A percentile compares a stretch with the other conserved stretches of the same genome.
Conservation (phyloP, 495 filamentous ascomycete genomes). For the Aspergillus sclerotioniger region DNA sequence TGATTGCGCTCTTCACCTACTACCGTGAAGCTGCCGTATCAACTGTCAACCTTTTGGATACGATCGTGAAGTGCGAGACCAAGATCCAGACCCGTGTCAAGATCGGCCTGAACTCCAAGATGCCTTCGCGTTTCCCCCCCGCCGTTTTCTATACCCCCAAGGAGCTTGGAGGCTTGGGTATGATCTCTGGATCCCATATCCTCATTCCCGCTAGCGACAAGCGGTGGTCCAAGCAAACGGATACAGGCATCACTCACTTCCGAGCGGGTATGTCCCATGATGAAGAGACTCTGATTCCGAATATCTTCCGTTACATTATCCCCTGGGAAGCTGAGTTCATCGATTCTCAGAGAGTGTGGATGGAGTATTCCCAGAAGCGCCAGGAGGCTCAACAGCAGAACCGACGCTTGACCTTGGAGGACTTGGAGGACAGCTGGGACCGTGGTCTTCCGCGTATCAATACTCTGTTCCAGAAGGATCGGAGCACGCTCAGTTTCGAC, state of each 20-base stretch:
- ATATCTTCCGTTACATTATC: constrained; percentile 99
- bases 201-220: constrained; percentile 97
- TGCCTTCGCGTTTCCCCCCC: constrained; percentile 98
- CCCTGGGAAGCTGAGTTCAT: constrained; percentile 99
- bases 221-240: constrained; percentile 97
- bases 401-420: constrained; percentile 88
- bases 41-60: constrained; percentile 92
- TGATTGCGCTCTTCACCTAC: constrained; percentile 99
- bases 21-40: constrained; percentile 98
- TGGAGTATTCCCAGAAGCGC: constrained; percentile 97
- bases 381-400: constrained; percentile 98
- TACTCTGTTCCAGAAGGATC: constrained; percentile 98
- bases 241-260: constrained; percentile 96
- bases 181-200: constrained; percentile 99
- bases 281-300: constrained; percentile 96
- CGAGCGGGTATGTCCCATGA: constrained; percentile 98
- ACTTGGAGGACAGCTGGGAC: constrained; percentile 99
- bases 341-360: constrained; percentile 98
- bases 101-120: constrained; percentile 98
- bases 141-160: constrained; percentile 99
- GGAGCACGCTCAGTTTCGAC: constrained; percentile 96
- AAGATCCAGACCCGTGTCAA: constrained; percentile 99
- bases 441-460: constrained; percentile 98
- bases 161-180: constrained; percentile 94
- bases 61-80: constrained; percentile 99